phyloP scores from a whole-genome alignment of 176 grass and related monocot species.

The Carex parvula region DNA sequence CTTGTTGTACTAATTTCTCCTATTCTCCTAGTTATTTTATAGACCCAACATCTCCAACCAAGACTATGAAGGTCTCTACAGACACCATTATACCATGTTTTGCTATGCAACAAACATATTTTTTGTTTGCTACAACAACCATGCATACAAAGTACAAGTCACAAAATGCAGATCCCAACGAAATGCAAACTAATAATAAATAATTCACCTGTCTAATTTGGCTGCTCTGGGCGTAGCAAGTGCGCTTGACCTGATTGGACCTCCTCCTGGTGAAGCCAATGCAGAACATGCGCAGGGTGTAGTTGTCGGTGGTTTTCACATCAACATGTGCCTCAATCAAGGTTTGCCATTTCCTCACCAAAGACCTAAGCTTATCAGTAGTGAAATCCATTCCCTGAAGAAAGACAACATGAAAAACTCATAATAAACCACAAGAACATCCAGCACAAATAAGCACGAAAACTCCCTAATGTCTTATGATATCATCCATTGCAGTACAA shows the following conservation, averaged over 20 bases:
- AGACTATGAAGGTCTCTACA: not conserved
- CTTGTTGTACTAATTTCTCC: not conserved
- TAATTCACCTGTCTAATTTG: slow-evolving; percentile 76
- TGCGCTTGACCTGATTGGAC: slow-evolving; percentile 84
- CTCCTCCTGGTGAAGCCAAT: slow-evolving; percentile 89
- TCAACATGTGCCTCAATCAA: slow-evolving; percentile 89
- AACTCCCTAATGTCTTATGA: not conserved
- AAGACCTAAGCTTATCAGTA: slow-evolving; percentile 63
- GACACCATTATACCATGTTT: not conserved
- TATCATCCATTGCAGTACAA: not conserved
- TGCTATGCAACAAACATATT: too few species aligned
- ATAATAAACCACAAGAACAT: not conserved
- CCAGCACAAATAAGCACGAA: not conserved
- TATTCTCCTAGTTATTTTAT: not conserved
- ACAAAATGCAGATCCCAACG: not conserved
- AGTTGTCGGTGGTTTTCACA: slow-evolving; percentile 83
- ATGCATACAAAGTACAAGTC: not conserved
- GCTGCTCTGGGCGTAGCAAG: slow-evolving; percentile 82
- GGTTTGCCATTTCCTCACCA: slow-evolving; percentile 91
- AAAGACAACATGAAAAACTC: not conserved
- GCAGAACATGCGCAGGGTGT: slow-evolving; percentile 76
- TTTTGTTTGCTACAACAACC: not conserved
- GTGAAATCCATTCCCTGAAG: slow-evolving; percentile 79
- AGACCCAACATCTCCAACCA: not conserved
- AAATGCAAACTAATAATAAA: not conserved